Evolutionary conservation across 495 filamentous ascomycete species (phyloP).

Genomic region (Aspergillus leporis): DNA sequence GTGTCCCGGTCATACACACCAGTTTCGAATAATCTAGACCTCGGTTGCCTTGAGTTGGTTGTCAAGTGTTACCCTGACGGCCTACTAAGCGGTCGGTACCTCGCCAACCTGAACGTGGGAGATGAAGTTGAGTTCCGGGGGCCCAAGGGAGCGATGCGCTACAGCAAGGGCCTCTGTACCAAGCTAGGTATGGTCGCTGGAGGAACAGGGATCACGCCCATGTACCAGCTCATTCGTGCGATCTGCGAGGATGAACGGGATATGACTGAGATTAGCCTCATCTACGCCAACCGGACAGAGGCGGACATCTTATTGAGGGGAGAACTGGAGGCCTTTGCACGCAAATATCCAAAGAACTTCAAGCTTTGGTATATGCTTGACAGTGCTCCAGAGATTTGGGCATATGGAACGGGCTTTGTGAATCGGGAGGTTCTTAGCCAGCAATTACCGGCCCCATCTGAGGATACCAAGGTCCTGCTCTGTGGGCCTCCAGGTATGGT

Average conservation of each 20-base stretch:
- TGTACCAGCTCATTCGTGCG: slow-evolving; percentile 54
- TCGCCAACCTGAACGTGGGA: slow-evolving; percentile 42
- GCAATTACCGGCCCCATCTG: slow-evolving; percentile 23
- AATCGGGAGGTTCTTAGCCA: slow-evolving; percentile 24
- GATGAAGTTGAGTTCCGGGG: slow-evolving; percentile 50
- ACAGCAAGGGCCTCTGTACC: slow-evolving; percentile 31
- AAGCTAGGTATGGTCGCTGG: slow-evolving; percentile 54
- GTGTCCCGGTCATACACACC: slow-evolving; percentile 53
- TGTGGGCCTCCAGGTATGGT: slow-evolving; percentile 46
- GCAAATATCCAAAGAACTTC: slow-evolving; percentile 38
- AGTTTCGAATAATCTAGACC: slow-evolving; percentile 52
- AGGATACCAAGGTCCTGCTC: slow-evolving; percentile 39
- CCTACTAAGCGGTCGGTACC: slow-evolving; percentile 46
- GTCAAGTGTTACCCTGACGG: slow-evolving; percentile 52
- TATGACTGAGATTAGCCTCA: slow-evolving; percentile 44
- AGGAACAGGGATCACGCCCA: slow-evolving; percentile 58
- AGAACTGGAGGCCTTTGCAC: slow-evolving; percentile 50
- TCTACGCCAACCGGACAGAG: slow-evolving; percentile 47
- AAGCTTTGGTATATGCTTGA: slow-evolving; percentile 46
- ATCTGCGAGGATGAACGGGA: slow-evolving; percentile 52
- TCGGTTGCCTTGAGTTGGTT: slow-evolving; percentile 45
- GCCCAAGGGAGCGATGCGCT: slow-evolving; percentile 51
- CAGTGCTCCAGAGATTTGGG: slow-evolving; percentile 27
- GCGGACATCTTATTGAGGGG: slow-evolving; percentile 41
- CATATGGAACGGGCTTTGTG: slow-evolving; percentile 24